phyloP scores from a whole-genome alignment of 2,329 filamentous ascomycete genomes.

The Paecilomyces sp. region DNA sequence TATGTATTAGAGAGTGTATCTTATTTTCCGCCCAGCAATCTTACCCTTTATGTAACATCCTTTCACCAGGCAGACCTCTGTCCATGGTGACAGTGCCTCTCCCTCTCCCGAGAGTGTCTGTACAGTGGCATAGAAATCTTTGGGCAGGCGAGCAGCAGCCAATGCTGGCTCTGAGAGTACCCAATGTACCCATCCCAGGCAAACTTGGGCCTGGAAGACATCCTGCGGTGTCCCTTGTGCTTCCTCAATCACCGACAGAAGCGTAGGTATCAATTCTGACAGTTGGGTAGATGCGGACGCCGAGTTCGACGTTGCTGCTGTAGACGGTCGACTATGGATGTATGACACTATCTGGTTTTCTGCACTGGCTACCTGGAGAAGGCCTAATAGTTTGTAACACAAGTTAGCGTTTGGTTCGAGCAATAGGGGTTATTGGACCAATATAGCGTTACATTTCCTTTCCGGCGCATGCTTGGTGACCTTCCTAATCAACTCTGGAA shows the following conservation, averaged over 20 bases:
- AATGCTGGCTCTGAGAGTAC: slow-evolving; percentile 60
- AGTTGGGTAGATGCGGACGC: slow-evolving; percentile 32
- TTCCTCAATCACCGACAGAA: slow-evolving; percentile 49
- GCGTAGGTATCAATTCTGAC: slow-evolving; percentile 31
- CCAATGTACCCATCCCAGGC: slow-evolving; percentile 81
- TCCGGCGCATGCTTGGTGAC: slow-evolving; percentile 88
- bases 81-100: slow-evolving; percentile 61
- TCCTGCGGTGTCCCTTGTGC: slow-evolving; percentile 50
- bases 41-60: slow-evolving; percentile 69
- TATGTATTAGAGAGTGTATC: slow-evolving; percentile 8
- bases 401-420: slow-evolving; percentile 10
- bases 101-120: slow-evolving; percentile 47
- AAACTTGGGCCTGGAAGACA: slow-evolving; percentile 70
- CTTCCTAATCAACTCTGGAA: slow-evolving; percentile 87
- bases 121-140: slow-evolving; percentile 52
- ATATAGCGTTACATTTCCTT: slow-evolving; percentile 60
- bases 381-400: slow-evolving; percentile 42
- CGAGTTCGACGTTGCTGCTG: slow-evolving; percentile 15
- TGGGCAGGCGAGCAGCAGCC: slow-evolving; percentile 57
- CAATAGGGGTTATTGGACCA: slow-evolving; percentile 3
- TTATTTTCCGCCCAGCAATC: slow-evolving; percentile 6
- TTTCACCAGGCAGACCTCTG: slow-evolving; percentile 73
- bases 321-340: slow-evolving; percentile 28
- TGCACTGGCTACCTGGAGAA: slow-evolving; percentile 62
- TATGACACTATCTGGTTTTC: slow-evolving; percentile 59